Base-by-base conservation (phyloP, 306 rosid species). In the Arachis stenosperma region DNA sequence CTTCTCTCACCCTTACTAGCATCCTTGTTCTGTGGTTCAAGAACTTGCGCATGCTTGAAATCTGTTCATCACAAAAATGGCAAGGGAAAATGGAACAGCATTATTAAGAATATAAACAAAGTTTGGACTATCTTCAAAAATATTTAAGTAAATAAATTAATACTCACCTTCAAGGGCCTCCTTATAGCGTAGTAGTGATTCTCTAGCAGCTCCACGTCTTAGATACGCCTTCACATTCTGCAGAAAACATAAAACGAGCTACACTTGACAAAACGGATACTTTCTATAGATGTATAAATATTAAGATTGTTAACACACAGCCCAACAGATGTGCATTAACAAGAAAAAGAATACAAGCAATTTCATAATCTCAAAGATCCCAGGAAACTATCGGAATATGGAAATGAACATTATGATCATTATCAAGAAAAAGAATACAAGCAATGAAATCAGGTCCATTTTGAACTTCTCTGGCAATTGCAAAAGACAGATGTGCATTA, bases 151-250 rank as follows among this genome's bases (percentile, higher is more conserved):
- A 22, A 22, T 22, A 22, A 75, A 40, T 36, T 42, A 6, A 9
- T 53, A 55, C 76, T 47, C 50, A 87, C 98, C 98, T 84, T 88
- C 78, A 68, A 84, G 81, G 76, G 98, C 57, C 7, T 52, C 57
- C 57, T 52, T n/a, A 52, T 52, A 52, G 2, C 69, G 83, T 59
- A 84, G 77, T 41, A 84, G 86, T 47, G 88, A 87, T 78, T 90
- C 98, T 76, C 91, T 92, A 61, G 95, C 95, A 52, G 90, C 86
- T 84, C 96, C 96, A 14, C 98, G 98, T 69, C 98, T 90, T 58
- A 92, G 78, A 83, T 88, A 92, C 48, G 98, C 96, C 88, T 92
- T 92, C 75, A 92, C 96, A 84, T 87, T 90, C 98, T 92, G 89
- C 80, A 78, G 55, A 55, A 42, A 71, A 59, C 73, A 51, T 61